Evolutionary conservation across 345 rosid species (phyloP).

Genomic region (Combretum micranthum): DNA sequence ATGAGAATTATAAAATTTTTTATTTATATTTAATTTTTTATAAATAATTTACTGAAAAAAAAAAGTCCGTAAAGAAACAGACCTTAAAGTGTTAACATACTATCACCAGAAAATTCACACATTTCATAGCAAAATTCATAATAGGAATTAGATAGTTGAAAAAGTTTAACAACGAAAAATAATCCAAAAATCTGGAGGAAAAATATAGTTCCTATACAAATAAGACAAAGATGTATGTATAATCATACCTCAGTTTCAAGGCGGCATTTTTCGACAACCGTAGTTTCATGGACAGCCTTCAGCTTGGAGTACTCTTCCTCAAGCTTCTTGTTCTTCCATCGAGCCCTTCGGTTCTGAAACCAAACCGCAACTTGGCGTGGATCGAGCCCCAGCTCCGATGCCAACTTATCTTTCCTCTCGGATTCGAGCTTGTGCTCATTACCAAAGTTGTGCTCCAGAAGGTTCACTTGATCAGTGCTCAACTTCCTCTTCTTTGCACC

Average conservation of each 20-base stretch:
- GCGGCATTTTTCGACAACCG: conserved; percentile 44
- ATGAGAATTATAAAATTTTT: no score
- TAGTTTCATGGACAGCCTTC: conserved; percentile 37
- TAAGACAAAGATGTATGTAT: neutral
- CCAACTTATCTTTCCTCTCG: conserved; percentile 71
- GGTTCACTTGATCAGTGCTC: conserved; percentile 47
- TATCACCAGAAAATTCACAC: no score
- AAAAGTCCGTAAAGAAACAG: no score
- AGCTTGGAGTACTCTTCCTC: conserved; percentile 67
- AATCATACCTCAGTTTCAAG: conserved; percentile 68
- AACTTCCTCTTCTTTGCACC: conserved; percentile 70
- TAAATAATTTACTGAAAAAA: no score
- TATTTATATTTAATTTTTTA: no score
- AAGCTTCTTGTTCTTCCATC: conserved; percentile 88
- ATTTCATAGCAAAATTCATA: no score
- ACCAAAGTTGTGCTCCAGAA: conserved; percentile 61
- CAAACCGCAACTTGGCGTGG: conserved; percentile 97
- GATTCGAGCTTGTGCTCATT: conserved; percentile 79
- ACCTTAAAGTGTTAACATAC: no score
- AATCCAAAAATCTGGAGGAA: no score
- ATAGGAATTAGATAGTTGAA: no score
- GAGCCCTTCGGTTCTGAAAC: conserved; percentile 93
- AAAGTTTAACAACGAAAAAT: no score
- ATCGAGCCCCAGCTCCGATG: conserved; percentile 73
- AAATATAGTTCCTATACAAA: no score